Base-by-base conservation (phyloP, 2,329 filamentous ascomycete species). In the Lithohypha guttulata region DNA sequence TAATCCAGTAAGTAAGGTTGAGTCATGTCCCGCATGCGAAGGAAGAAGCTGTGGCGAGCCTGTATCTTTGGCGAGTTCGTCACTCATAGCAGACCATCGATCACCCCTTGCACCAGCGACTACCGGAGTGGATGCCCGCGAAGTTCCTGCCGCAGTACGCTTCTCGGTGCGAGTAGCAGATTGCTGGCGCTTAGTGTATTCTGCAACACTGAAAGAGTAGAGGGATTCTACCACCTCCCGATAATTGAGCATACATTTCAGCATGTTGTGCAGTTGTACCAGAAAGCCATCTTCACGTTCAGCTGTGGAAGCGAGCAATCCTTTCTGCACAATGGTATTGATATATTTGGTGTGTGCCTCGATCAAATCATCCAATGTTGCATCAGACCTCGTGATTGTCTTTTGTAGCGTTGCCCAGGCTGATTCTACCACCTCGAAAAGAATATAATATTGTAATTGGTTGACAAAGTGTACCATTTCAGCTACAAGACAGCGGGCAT, bases 401-500 rank as follows among this genome's bases (percentile, higher is more conserved):
- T 76, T 73, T 59, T 95, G 84, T 2, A 98, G 72, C 55, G 89
- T 81, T 45, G 84, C 83, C 93, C 91, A 98, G 34, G 84, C 91
- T 23, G 84, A 81, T 60, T 98, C 91, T 51, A 98, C 96, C 51
- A 98, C 91, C 60, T 98, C 91, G 55, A 96, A 98, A 7, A 98
- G 71, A 51, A 98, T 95, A 59, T 98, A 98, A 65, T 96, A 95
- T 60, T 98, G 91, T 10, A 98, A 71, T 61, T 98, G 91, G 47
- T 85, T 85, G 54, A 96, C 80, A 55, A 98, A 96, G 59, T 98
- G 93, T 11, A 96, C 84, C 91, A 98, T 98, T 61, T 98, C 93
- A 9, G 89, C 87, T 25, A 96, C 77, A 13, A 80, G 79, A 42
- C 87, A 91, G 42, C 89, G 74, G 3, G 87, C 93, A 10, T 73